A percentile compares a stretch with the other conserved stretches of the same genome.
These are phyloP conservation scores for Annona cherimola DNA, from an alignment of 164 flowering plant species.

Conservation along the genomic window DNA sequence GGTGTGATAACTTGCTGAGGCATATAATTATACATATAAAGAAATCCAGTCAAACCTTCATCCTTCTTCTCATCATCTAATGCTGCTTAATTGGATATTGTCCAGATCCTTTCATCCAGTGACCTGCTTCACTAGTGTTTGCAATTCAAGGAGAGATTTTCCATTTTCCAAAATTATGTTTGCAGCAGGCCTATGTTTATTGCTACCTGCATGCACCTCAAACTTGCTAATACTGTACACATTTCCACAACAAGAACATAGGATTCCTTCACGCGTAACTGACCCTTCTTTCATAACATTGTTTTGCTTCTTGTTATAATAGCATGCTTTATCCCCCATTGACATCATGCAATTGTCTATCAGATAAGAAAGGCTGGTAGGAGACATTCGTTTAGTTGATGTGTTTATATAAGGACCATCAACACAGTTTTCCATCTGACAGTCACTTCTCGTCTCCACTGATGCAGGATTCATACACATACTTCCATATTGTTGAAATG, in stretches of 20 bases:
- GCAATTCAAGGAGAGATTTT: constrained; percentile 73
- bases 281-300: constrained; percentile 37
- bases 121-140: constrained; percentile 28
- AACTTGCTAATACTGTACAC: constrained; percentile 43
- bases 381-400: constrained; percentile 28
- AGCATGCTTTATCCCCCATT: constrained; percentile 43
- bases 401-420: constrained; percentile 29
- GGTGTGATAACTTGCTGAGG: not conserved
- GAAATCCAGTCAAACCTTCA: constrained; percentile 13
- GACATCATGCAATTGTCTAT: constrained; percentile 58
- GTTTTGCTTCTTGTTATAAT: constrained; percentile 19
- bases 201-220: constrained; percentile 66
- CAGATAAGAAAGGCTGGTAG: constrained; percentile 66
- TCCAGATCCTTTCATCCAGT: constrained; percentile 6
- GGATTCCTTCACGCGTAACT: constrained; percentile 66
- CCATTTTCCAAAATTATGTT: constrained; percentile 72
- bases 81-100: constrained; percentile 1
- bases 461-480: constrained; percentile 16
- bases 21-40: constrained; percentile 54
- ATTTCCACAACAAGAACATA: constrained; percentile 65
- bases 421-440: constrained; percentile 19
- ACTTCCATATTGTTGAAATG: not conserved
- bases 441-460: constrained; percentile 45
- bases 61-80: not conserved
- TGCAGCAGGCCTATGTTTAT: constrained; percentile 37